phyloP scores from a whole-genome alignment of 495 filamentous ascomycete genomes.

The Aspergillus ostianus region DNA sequence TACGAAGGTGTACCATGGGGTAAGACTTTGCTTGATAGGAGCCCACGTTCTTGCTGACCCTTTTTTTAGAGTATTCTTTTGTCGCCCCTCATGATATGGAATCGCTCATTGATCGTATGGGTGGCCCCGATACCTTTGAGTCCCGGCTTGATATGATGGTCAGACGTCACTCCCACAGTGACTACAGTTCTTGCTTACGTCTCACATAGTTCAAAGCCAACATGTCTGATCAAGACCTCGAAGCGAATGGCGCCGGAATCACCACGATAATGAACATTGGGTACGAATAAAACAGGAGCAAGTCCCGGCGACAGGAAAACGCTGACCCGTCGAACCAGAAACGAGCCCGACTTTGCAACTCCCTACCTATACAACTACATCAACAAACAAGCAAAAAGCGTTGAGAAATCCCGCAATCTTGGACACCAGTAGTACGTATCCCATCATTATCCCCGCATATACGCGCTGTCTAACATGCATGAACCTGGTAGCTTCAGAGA shows the following conservation, averaged over 20 bases:
- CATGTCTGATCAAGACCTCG: conserved; percentile 32
- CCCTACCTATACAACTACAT: conserved; percentile 71
- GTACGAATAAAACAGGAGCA: conserved; percentile 12
- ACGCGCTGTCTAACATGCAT: background rate
- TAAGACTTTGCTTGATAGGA: conserved; percentile 18
- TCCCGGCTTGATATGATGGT: conserved; percentile 52
- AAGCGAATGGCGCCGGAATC: conserved; percentile 35
- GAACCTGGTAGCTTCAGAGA: conserved; percentile 29
- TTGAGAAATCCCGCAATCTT: conserved; percentile 52
- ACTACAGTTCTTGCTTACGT: background rate
- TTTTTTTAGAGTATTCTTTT: conserved; percentile 55
- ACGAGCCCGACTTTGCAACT: conserved; percentile 63
- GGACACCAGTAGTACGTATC: conserved; percentile 54
- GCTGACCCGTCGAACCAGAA: conserved; percentile 29
- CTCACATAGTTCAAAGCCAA: conserved; percentile 34
- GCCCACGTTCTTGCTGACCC: background rate
- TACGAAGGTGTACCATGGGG: conserved; percentile 42
- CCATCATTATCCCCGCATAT: background rate
- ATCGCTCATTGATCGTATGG: conserved; percentile 56
- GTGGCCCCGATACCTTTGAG: conserved; percentile 56
- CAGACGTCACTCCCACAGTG: background rate
- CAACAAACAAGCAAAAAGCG: conserved; percentile 57
- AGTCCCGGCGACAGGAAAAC: background rate
- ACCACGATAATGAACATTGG: conserved; percentile 52
- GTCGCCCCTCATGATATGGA: conserved; percentile 67